A percentile compares a stretch with the other conserved stretches of the same genome.
These are phyloP conservation scores for Clarireedia paspali DNA, from an alignment of 2,329 filamentous ascomycete species.

Conservation along the genomic window DNA sequence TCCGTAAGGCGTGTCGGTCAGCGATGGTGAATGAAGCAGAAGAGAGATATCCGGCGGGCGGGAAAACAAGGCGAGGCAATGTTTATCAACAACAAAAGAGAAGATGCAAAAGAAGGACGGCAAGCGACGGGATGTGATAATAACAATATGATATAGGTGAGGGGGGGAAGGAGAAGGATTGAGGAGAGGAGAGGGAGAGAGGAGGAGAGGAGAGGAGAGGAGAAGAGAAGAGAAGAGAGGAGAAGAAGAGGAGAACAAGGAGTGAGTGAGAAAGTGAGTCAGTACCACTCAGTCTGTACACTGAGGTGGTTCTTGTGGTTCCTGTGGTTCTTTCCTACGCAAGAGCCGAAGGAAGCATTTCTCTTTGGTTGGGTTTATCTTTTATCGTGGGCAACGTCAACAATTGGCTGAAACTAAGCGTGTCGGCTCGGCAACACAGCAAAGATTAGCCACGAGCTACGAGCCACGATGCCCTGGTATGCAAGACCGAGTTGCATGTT, in stretches of 20 bases:
- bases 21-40: background rate
- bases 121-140: background rate
- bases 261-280: background rate
- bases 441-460: background rate
- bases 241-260: background rate
- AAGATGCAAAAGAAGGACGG: background rate
- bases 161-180: background rate
- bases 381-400: constrained; percentile 2
- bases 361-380: background rate
- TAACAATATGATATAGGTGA: constrained; percentile 1
- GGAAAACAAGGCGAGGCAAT: background rate
- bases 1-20: background rate
- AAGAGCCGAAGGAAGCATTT: background rate
- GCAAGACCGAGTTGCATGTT: no score
- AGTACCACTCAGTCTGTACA: background rate
- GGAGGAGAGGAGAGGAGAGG: no score
- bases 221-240: no score
- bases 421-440: constrained; percentile 6
- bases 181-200: no score
- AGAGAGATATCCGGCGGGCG: background rate
- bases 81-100: constrained; percentile 1
- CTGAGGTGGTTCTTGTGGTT: background rate
- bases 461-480: background rate
- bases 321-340: background rate
- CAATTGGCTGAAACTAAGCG: background rate